Evolutionary conservation across 257 asterid species (phyloP).

Genomic region (Solanum virginianum): DNA sequence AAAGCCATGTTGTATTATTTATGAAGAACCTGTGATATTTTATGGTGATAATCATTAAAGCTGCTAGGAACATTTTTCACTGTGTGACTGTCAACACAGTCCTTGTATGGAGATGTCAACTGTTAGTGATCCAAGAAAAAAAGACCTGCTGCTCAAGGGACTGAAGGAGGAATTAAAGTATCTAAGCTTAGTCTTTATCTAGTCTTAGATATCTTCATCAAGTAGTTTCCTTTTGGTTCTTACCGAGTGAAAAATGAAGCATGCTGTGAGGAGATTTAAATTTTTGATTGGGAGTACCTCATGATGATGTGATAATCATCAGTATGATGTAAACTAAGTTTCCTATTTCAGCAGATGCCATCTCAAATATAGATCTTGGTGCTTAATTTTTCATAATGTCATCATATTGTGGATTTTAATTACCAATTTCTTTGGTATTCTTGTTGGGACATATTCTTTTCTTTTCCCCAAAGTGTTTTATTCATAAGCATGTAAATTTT

Average conservation of each 20-base stretch:
- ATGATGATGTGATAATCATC: background rate
- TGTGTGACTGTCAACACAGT: background rate
- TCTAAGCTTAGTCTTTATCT: background rate
- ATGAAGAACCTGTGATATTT: background rate
- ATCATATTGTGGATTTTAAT: background rate
- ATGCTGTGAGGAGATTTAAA: background rate
- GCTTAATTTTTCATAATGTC: background rate
- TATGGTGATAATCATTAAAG: background rate
- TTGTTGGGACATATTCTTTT: background rate
- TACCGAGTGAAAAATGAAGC: background rate
- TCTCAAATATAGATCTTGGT: background rate
- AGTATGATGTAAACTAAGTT: background rate
- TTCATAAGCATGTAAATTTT: constrained; percentile 6
- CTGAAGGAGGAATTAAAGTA: background rate
- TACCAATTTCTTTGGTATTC: background rate
- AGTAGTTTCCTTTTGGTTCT: background rate
- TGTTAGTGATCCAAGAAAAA: background rate
- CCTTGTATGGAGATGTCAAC: background rate
- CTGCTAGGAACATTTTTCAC: background rate
- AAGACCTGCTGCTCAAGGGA: background rate
- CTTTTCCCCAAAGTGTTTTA: background rate
- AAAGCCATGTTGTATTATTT: background rate
- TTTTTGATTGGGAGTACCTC: background rate
- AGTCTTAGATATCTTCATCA: background rate
- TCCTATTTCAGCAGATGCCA: background rate